phyloP scores from a whole-genome alignment of 805 yeast genomes.

The Vanderwaltozyma yarrowii region DNA sequence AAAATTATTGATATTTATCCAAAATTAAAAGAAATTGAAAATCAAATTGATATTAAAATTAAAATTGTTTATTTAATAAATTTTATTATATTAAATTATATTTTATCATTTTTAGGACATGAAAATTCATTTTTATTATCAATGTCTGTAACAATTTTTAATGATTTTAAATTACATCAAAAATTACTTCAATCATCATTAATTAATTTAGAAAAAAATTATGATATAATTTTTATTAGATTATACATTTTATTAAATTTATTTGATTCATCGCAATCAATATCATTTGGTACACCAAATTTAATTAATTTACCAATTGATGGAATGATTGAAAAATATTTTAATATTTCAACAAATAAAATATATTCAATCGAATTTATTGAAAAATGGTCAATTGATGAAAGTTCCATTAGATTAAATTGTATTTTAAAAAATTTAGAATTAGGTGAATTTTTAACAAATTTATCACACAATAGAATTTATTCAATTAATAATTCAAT shows the following conservation, averaged over 20 bases:
- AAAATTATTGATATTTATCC: conserved; percentile 26
- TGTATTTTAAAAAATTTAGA: conserved; percentile 18
- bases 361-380: background rate
- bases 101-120: conserved; percentile 49
- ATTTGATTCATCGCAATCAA: conserved; percentile 42
- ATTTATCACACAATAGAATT: conserved; percentile 14
- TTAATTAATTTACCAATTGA: conserved; percentile 22
- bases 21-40: conserved; percentile 20
- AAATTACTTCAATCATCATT: conserved; percentile 17
- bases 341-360: conserved; percentile 2
- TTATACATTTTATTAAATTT: conserved; percentile 39
- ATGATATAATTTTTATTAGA: conserved; percentile 32
- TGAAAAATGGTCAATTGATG: conserved; percentile 24
- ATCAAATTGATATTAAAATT: conserved; percentile 23
- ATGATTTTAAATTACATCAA: conserved; percentile 44
- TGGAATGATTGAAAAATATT: conserved; percentile 9
- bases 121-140: conserved; percentile 49
- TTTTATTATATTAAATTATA: conserved; percentile 41
- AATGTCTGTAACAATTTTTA: conserved; percentile 42
- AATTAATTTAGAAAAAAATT: conserved; percentile 11
- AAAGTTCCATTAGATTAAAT: conserved; percentile 13
- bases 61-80: conserved; percentile 30
- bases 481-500: background rate
- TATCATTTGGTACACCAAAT: conserved; percentile 41
- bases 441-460: conserved; percentile 19